Percentiles rank a stretch among this genome's conserved stretches.
Conservation (phyloP, 805 yeast species). For the Nakazawaea laoshanensis region DNA sequence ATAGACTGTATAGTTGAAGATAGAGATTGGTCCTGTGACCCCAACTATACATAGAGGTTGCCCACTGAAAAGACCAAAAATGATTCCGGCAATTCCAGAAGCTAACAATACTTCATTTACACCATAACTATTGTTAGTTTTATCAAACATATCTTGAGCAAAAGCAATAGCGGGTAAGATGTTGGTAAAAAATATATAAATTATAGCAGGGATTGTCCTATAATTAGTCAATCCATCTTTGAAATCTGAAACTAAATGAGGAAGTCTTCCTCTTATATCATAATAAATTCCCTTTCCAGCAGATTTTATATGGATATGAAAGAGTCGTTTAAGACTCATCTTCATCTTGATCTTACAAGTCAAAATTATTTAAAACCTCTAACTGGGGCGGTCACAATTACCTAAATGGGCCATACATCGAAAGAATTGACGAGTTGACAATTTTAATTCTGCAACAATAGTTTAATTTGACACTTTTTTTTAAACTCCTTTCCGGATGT, state of each 20-base stretch:
- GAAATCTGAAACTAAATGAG: conserved; percentile 73
- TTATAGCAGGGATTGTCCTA: conserved; percentile 77
- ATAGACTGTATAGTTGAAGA: conserved; percentile 86
- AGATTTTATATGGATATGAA: conserved; percentile 14
- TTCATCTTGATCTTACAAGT: not conserved
- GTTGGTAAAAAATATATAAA: conserved; percentile 84
- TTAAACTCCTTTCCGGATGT: too few species aligned
- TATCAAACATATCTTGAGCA: conserved; percentile 95
- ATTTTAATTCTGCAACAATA: too few species aligned
- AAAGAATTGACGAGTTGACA: too few species aligned
- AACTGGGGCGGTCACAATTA: too few species aligned
- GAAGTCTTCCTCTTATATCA: conserved; percentile 46
- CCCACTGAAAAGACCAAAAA: conserved; percentile 80
- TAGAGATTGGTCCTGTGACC: conserved; percentile 92
- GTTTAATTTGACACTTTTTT: too few species aligned
- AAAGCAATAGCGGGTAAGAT: conserved; percentile 90
- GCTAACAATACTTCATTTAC: conserved; percentile 82
- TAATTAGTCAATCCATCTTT: conserved; percentile 69
- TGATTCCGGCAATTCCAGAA: conserved; percentile 81
- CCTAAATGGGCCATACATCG: too few species aligned
- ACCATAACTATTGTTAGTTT: conserved; percentile 81
- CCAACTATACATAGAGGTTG: conserved; percentile 95
- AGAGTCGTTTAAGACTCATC: too few species aligned
- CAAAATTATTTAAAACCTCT: not conserved
- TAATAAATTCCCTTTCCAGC: conserved; percentile 42